Evolutionary conservation across 768 basidiomycete species (phyloP), one percentile per base, ranked within the genome.

Genomic region (Daedaleopsis nitida): DNA sequence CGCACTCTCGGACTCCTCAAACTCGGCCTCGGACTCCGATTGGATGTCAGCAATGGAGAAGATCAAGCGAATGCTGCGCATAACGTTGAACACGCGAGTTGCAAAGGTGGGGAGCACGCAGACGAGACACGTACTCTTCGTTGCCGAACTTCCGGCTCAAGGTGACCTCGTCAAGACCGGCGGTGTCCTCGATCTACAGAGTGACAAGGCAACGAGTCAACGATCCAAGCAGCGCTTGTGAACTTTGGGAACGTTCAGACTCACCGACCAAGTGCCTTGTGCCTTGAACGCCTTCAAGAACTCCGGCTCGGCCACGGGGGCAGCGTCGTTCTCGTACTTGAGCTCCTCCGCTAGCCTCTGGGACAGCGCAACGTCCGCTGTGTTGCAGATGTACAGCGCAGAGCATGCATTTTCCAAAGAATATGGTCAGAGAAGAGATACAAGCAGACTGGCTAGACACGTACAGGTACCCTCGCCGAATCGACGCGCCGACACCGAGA

Each of bases 41-140:
- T 92, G 86, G 55, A 96, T 80, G 74, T 98, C 96, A 43, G 91
- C 88, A 66, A 96, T 92, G 61, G 94, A 94, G 83, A 98, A 97
- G 74, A 94, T 88, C 70, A 96, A 73, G 35, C 89, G 91, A 74
- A 98, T 84, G 66, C 94, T 96, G 69, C 35, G 45, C 12, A 12
- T 10, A 50, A 27, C 42, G 1, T 13, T 53, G 13, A 38, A 10
- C n/a, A 49, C n/a, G n/a, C n/a, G n/a, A 47, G 57, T 35, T 48
- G 56, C 21, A 53, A 35, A 37, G n/a, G 9, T 14, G 16, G 55
- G 27, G 11, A 43, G 1, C 11, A 1, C 17, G 17, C 21, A 12
- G 37, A 19, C 4, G 24, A 59, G 12, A 9, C 13, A 83, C 89
- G 58, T 66, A 96, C 94, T 76, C 83, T 77, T 98, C 96, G 67